phyloP scores from a whole-genome alignment of 306 rosid species.

The Alnus rubra region DNA sequence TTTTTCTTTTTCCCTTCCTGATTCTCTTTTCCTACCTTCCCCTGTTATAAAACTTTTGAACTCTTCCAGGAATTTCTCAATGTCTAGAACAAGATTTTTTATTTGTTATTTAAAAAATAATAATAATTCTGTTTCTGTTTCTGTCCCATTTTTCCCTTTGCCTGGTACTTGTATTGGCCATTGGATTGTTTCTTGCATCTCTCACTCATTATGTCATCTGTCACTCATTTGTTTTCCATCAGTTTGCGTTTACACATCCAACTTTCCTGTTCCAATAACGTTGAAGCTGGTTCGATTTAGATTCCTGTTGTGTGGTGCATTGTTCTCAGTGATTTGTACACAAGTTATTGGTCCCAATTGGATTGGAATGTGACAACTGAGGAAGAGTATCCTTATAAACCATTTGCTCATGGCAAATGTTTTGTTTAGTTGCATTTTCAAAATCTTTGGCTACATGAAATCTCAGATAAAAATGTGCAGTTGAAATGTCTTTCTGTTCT shows the following conservation, averaged over 20 bases:
- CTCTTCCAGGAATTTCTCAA: neutral
- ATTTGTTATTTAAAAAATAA: neutral
- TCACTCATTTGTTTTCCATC: neutral
- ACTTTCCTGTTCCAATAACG: neutral
- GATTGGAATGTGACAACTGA: neutral
- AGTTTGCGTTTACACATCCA: neutral
- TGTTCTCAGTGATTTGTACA: neutral
- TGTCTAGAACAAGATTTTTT: neutral
- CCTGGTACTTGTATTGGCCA: neutral
- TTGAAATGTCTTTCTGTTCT: neutral
- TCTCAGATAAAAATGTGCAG: neutral
- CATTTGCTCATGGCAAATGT: neutral
- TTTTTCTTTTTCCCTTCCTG: neutral
- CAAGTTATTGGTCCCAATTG: neutral
- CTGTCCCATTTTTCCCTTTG: neutral
- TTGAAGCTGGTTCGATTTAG: neutral
- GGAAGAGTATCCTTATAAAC: too few relatives aligned
- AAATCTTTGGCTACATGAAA: neutral
- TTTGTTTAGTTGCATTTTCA: slow-evolving; percentile 1
- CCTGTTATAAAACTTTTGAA: neutral
- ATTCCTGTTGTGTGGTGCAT: neutral
- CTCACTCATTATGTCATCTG: neutral
- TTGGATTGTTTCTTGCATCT: neutral
- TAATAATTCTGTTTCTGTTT: neutral
- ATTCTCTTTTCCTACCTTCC: neutral